Evolutionary conservation across 1,284 basidiomycete species (phyloP).

Genomic region (Sporisorium graminicola): DNA sequence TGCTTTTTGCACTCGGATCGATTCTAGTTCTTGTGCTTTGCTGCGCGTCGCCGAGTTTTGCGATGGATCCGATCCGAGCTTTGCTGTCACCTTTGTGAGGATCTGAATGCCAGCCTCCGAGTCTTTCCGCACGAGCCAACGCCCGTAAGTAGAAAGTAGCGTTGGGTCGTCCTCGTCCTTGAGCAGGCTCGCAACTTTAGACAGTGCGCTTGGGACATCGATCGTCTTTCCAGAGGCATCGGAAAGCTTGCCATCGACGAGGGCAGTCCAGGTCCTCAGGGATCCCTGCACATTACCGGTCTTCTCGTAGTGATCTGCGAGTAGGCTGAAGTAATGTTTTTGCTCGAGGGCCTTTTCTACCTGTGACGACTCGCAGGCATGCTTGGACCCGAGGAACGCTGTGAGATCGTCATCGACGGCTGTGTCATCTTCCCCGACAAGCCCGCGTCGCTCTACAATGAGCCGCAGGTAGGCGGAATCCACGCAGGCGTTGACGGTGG

Average conservation of each 20-base stretch:
- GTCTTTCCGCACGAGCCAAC: slow-evolving; percentile 60
- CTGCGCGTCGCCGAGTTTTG: slow-evolving; percentile 17
- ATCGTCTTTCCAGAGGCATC: slow-evolving; percentile 18
- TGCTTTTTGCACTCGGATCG: slow-evolving; percentile 32
- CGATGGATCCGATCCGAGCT: neutral
- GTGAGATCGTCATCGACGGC: slow-evolving; percentile 26
- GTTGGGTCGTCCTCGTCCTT: slow-evolving; percentile 17
- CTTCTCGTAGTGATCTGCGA: slow-evolving; percentile 37
- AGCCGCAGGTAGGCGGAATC: slow-evolving; percentile 34
- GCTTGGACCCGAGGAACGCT: slow-evolving; percentile 24
- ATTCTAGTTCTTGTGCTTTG: slow-evolving; percentile 39
- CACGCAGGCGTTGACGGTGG: slow-evolving; percentile 29
- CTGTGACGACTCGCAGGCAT: slow-evolving; percentile 34
- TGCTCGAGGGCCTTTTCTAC: slow-evolving; percentile 26
- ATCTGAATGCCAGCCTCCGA: slow-evolving; percentile 51
- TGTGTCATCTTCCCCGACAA: neutral
- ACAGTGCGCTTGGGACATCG: slow-evolving; percentile 18
- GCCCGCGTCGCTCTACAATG: slow-evolving; percentile 19
- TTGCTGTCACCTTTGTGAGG: slow-evolving; percentile 35
- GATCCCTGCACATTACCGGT: slow-evolving; percentile 27
- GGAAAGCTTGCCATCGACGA: slow-evolving; percentile 49
- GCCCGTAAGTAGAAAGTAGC: slow-evolving; percentile 45
- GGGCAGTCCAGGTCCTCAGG: slow-evolving; percentile 39
- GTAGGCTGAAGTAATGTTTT: slow-evolving; percentile 17
- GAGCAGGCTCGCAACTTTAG: slow-evolving; percentile 39